These are phyloP conservation scores for Rubroshorea leprosula DNA, from an alignment of 345 rosid species.

Conservation along the genomic window DNA sequence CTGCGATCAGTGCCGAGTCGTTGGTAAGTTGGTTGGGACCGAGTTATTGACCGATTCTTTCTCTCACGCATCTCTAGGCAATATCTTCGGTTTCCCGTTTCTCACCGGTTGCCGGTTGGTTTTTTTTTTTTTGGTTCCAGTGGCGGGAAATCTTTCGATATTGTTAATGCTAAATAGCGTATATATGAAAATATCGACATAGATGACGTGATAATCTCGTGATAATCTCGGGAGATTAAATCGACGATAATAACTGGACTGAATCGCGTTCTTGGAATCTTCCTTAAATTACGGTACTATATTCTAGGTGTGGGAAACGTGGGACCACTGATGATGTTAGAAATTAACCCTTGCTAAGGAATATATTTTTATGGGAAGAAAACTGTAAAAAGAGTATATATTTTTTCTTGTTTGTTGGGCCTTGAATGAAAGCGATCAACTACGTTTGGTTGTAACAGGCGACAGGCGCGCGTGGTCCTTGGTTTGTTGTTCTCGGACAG, in stretches of 20 bases:
- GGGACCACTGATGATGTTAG: slow-evolving; percentile 15
- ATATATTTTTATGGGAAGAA: too few species aligned
- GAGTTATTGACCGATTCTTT: slow-evolving; percentile 22
- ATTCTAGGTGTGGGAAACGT: slow-evolving; percentile 5
- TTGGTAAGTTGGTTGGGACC: slow-evolving; percentile 50
- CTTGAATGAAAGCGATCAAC: too few species aligned
- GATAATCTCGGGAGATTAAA: slow-evolving; percentile 8
- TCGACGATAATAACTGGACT: neutral
- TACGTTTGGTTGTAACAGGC: too few species aligned
- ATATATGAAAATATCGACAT: neutral
- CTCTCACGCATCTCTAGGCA: slow-evolving; percentile 14
- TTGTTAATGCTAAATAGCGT: neutral
- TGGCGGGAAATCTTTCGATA: neutral
- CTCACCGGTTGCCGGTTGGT: slow-evolving; percentile 19
- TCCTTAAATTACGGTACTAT: too few species aligned
- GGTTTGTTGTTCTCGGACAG: too few species aligned
- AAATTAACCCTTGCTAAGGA: too few species aligned
- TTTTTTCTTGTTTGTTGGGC: too few species aligned
- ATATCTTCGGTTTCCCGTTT: slow-evolving; percentile 1
- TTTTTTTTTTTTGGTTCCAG: neutral
- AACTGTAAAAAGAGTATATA: too few species aligned
- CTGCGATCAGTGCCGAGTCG: slow-evolving; percentile 80
- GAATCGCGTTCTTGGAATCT: too few species aligned
- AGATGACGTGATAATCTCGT: too few species aligned
- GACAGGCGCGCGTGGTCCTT: too few species aligned